A percentile compares a stretch with the other conserved stretches of the same genome.
Evolutionary conservation across 73 alveolate genomes (phyloP).

Genomic region (Paramecium octaurelia): DNA sequence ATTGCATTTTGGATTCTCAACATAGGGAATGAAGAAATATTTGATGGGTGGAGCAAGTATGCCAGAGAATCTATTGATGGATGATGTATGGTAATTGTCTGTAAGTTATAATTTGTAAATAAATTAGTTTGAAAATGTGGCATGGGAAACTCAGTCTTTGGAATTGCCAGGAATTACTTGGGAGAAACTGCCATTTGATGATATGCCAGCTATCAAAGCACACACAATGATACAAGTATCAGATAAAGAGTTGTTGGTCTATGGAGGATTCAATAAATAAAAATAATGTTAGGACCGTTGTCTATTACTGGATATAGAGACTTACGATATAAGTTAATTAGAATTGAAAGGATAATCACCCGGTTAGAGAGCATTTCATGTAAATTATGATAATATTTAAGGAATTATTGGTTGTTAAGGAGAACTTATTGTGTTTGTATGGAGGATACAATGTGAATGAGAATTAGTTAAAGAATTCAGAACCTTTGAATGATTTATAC

Average conservation of each 20-base stretch:
- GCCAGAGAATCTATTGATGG: slow-evolving; percentile 59
- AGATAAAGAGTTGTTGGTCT: neutral
- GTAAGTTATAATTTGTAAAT: neutral
- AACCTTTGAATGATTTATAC: slow-evolving; percentile 54
- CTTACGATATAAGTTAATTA: neutral
- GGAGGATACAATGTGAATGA: slow-evolving; percentile 55
- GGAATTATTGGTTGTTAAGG: slow-evolving; percentile 29
- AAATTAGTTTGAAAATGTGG: slow-evolving; percentile 48
- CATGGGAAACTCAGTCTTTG: slow-evolving; percentile 31
- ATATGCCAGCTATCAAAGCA: slow-evolving; percentile 53
- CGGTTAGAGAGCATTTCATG: slow-evolving; percentile 63
- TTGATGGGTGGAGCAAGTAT: slow-evolving; percentile 55
- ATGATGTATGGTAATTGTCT: slow-evolving; percentile 56
- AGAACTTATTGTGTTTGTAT: slow-evolving; percentile 48
- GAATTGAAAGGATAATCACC: slow-evolving; percentile 54
- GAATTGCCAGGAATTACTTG: slow-evolving; percentile 51
- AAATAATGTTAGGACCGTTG: slow-evolving; percentile 47
- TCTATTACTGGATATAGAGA: slow-evolving; percentile 42
- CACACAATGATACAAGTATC: slow-evolving; percentile 41
- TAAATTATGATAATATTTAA: neutral
- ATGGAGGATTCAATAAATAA: slow-evolving; percentile 57
- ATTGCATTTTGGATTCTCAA: slow-evolving; percentile 44
- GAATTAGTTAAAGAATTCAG: slow-evolving; percentile 32
- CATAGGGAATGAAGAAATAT: slow-evolving; percentile 31
- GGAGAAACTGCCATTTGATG: slow-evolving; percentile 28